Evolutionary conservation across 2,329 filamentous ascomycete species (phyloP).

Genomic region (Ceratocystis eucalypticola): DNA sequence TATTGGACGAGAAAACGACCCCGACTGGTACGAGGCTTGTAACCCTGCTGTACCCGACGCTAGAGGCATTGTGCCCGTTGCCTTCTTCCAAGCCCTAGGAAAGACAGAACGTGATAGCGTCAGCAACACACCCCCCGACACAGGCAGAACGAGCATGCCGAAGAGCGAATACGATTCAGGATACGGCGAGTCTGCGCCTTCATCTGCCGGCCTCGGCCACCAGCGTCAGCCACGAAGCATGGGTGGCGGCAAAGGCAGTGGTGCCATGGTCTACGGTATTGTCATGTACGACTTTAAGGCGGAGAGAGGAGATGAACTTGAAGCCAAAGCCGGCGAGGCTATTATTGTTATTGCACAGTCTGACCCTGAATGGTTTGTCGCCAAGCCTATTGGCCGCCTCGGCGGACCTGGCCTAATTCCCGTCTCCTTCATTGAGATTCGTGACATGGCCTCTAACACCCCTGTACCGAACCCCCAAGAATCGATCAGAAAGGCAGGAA

Average conservation of each 20-base stretch:
- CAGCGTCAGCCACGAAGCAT: conserved; percentile 39
- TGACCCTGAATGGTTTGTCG: conserved; percentile 97
- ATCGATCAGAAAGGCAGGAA: conserved; percentile 74
- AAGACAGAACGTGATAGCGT: conserved; percentile 84
- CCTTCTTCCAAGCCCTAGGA: conserved; percentile 83
- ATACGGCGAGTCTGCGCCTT: conserved; percentile 47
- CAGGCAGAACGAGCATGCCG: conserved; percentile 35
- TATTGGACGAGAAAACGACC: conserved; percentile 85
- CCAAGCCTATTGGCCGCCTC: conserved; percentile 95
- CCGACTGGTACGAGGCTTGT: conserved; percentile 96
- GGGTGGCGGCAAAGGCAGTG: conserved; percentile 28
- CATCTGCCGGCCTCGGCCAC: conserved; percentile 20
- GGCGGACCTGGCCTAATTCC: conserved; percentile 91
- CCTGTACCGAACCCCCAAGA: conserved; percentile 70
- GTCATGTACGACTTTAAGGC: conserved; percentile 96
- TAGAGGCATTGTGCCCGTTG: conserved; percentile 81
- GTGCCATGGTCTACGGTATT: conserved; percentile 86
- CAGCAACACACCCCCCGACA: conserved; percentile 37
- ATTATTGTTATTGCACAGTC: conserved; percentile 98
- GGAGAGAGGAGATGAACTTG: conserved; percentile 87
- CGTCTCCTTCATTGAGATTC: conserved; percentile 90
- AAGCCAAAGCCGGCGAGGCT: conserved; percentile 86
- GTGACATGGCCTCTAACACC: conserved; percentile 80
- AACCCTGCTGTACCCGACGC: conserved; percentile 81
- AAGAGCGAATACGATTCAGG: conserved; percentile 72